phyloP scores from a whole-genome alignment of 2,329 filamentous ascomycete species.

The Ascochyta clinopodiicola region DNA sequence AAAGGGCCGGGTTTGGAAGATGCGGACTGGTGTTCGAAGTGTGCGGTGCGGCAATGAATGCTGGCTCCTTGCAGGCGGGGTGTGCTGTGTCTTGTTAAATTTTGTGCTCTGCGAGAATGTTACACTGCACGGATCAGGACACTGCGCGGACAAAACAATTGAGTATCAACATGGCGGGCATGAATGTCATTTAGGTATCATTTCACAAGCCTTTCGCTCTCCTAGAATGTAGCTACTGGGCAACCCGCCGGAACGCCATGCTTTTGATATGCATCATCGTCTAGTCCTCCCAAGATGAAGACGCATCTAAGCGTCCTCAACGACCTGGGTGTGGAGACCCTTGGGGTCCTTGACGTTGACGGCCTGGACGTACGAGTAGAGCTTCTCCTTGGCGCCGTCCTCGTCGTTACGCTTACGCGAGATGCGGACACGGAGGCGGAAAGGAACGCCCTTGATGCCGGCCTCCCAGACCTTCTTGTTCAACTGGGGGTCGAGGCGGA shows the following conservation, averaged over 20 bases:
- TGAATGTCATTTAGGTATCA: constrained; percentile 47
- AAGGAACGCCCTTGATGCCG: constrained; percentile 98
- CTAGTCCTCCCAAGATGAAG: constrained; percentile 14
- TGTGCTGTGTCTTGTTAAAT: too few relatives aligned
- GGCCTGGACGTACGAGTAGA: constrained; percentile 99
- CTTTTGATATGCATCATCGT: constrained; percentile 41
- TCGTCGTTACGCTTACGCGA: constrained; percentile 99
- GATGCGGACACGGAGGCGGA: constrained; percentile 96
- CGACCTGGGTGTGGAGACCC: constrained; percentile 91
- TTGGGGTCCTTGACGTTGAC: constrained; percentile 99
- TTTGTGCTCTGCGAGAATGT: too few relatives aligned
- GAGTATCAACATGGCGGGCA: constrained; percentile 25
- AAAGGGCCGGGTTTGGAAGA: too few relatives aligned
- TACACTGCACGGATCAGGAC: too few relatives aligned
- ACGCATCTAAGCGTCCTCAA: constrained; percentile 66
- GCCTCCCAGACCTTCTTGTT: constrained; percentile 99
- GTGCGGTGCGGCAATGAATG: too few relatives aligned
- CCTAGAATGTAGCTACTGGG: constrained; percentile 42
- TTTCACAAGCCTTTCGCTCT: constrained; percentile 44
- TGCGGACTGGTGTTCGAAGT: too few relatives aligned
- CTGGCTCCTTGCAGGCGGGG: too few relatives aligned
- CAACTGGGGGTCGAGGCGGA: constrained; percentile 96
- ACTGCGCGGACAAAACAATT: too few relatives aligned
- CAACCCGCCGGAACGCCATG: constrained; percentile 46
- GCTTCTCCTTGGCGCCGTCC: constrained; percentile 99